Percentiles rank a stretch among this genome's conserved stretches.
Conservation (phyloP, 257 asterid species). For the Ajuga chamaepitys region DNA sequence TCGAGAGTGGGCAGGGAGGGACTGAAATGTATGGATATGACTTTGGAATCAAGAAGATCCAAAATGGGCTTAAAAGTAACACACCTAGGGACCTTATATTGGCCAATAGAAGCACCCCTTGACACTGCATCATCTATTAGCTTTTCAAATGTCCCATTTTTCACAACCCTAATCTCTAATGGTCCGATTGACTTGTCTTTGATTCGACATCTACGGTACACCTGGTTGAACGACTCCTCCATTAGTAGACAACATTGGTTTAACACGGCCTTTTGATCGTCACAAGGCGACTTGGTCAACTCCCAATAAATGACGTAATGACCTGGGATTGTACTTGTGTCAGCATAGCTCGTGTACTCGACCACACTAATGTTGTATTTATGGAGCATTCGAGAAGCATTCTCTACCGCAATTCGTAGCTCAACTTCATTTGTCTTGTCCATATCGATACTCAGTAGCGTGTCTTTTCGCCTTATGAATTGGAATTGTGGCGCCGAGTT, state of each 20-base stretch:
- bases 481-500: neutral
- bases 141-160: neutral
- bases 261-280: no score
- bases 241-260: no score
- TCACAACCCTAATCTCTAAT: neutral
- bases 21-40: conserved; percentile 61
- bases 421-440: neutral
- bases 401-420: neutral
- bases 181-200: neutral
- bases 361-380: neutral
- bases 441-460: neutral
- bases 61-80: conserved; percentile 40
- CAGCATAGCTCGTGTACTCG: no score
- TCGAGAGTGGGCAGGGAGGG: conserved; percentile 67
- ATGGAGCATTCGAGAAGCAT: neutral
- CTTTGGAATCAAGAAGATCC: conserved; percentile 61
- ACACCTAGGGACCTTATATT: neutral
- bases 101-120: neutral
- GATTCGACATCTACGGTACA: neutral
- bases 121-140: neutral
- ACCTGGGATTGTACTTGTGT: no score
- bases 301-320: no score
- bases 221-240: neutral
- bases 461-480: neutral
- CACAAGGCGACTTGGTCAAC: no score